Evolutionary conservation across 2,329 filamentous ascomycete genomes (phyloP).

Genomic region (Hysterium pulicare): DNA sequence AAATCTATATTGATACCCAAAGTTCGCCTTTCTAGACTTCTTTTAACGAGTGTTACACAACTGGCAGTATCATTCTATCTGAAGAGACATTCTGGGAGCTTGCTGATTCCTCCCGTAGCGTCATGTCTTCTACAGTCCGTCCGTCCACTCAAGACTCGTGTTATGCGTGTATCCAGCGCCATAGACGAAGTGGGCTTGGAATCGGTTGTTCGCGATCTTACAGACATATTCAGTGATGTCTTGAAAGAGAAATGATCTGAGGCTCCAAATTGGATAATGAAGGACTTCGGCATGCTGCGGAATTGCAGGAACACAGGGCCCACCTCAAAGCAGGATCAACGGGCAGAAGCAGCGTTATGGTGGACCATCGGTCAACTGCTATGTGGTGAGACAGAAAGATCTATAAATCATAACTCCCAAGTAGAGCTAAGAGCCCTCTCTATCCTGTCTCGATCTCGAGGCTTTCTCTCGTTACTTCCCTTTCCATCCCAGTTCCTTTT

Average conservation of each 20-base stretch:
- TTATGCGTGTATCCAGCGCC: constrained; percentile 4
- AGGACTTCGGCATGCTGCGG: constrained; percentile 15
- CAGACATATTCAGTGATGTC: background rate
- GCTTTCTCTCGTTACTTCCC: constrained; percentile 12
- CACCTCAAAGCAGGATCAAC: background rate
- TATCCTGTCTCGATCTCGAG: constrained; percentile 10
- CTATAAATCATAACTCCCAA: constrained; percentile 14
- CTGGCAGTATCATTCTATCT: constrained; percentile 7
- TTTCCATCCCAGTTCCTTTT: constrained; percentile 8
- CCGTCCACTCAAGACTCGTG: background rate
- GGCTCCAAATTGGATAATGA: constrained; percentile 7
- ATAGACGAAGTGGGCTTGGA: background rate
- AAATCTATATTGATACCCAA: constrained; percentile 8
- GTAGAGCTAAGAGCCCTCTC: constrained; percentile 1
- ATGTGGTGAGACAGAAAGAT: constrained; percentile 6
- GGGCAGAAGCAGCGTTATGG: constrained; percentile 1
- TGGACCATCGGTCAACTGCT: background rate
- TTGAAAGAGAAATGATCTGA: background rate
- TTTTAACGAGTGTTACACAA: constrained; percentile 5
- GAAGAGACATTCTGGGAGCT: background rate
- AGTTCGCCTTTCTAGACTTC: constrained; percentile 2
- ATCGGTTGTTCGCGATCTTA: background rate
- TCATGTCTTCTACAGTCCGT: constrained; percentile 1
- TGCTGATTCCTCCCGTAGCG: background rate
- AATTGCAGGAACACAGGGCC: constrained; percentile 14